Percentiles rank a stretch among this genome's conserved stretches.
These are phyloP conservation scores for Ceratocystis ficicola DNA, from an alignment of 2,329 filamentous ascomycete species.

Conservation along the genomic window DNA sequence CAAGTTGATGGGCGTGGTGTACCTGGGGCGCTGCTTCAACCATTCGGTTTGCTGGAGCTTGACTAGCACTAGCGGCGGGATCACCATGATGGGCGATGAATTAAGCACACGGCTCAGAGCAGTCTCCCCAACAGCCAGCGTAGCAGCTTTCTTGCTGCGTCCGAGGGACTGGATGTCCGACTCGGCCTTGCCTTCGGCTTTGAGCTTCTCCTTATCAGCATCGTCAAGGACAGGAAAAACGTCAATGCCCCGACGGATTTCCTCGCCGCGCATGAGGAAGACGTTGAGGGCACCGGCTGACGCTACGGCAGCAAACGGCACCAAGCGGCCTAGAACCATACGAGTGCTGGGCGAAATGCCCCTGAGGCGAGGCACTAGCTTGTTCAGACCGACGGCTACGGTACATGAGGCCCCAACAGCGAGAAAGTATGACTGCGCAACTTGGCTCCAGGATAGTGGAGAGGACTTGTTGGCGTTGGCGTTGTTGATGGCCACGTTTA, in stretches of 20 bases:
- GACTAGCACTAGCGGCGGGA: conserved; percentile 78
- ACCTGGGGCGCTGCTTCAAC: conserved; percentile 61
- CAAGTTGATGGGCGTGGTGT: conserved; percentile 69
- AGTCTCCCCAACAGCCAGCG: conserved; percentile 82
- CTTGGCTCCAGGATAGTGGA: conserved; percentile 65
- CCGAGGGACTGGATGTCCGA: conserved; percentile 61
- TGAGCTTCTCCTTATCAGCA: conserved; percentile 49
- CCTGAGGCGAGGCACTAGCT: conserved; percentile 74
- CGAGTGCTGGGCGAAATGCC: conserved; percentile 61
- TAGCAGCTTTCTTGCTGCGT: conserved; percentile 77
- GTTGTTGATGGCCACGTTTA: conserved; percentile 96
- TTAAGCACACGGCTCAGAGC: conserved; percentile 85
- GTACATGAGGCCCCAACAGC: conserved; percentile 89
- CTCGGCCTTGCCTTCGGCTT: conserved; percentile 47
- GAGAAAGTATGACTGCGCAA: conserved; percentile 80
- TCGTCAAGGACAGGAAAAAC: conserved; percentile 72
- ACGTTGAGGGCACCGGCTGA: conserved; percentile 87
- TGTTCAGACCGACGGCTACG: conserved; percentile 84
- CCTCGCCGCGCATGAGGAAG: conserved; percentile 93
- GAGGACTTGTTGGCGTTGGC: conserved; percentile 97
- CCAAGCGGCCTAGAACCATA: conserved; percentile 68
- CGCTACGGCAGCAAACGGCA: conserved; percentile 91
- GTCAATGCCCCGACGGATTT: conserved; percentile 87
- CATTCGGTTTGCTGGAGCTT: conserved; percentile 72
- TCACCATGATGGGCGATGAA: conserved; percentile 91